These are phyloP conservation scores for Fusarium chuoi DNA, from an alignment of 2,329 filamentous ascomycete genomes.

Conservation along the genomic window DNA sequence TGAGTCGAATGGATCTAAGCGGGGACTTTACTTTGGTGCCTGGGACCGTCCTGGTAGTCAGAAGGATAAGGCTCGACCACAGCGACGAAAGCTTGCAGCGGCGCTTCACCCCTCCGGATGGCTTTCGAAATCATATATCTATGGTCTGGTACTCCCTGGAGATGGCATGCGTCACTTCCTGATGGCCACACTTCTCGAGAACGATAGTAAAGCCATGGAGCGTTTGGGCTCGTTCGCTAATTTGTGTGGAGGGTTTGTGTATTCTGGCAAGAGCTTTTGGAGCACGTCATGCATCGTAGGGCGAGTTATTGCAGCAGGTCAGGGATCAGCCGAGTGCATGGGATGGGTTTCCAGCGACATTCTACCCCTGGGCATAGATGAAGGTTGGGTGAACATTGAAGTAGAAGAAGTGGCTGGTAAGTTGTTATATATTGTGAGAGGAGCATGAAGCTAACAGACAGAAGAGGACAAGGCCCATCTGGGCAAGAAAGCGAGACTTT, in stretches of 20 bases:
- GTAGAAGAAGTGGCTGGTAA: constrained; percentile 64
- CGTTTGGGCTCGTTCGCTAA: constrained; percentile 69
- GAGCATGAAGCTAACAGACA: constrained; percentile 21
- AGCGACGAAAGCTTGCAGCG: constrained; percentile 65
- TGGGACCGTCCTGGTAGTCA: constrained; percentile 50
- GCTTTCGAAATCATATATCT: constrained; percentile 75
- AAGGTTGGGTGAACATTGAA: constrained; percentile 70
- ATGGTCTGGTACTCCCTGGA: constrained; percentile 72
- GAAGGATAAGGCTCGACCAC: constrained; percentile 51
- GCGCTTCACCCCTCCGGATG: constrained; percentile 69
- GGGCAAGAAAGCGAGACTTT: constrained; percentile 67
- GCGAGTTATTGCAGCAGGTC: constrained; percentile 70
- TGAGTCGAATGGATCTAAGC: constrained; percentile 48
- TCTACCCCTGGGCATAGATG: constrained; percentile 59
- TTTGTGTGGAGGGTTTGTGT: constrained; percentile 72
- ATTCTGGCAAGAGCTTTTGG: constrained; percentile 73
- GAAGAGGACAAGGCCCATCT: constrained; percentile 61
- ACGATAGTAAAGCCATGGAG: constrained; percentile 68
- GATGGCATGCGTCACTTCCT: constrained; percentile 71
- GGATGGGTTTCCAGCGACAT: constrained; percentile 74
- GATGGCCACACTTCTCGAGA: constrained; percentile 73
- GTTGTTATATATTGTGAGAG: constrained; percentile 19
- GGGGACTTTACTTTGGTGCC: constrained; percentile 60
- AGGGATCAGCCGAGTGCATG: constrained; percentile 72
- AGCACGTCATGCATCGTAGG: constrained; percentile 74